Evolutionary conservation across 305 asterid genomes (phyloP).

Genomic region (Fraxinus greggii): DNA sequence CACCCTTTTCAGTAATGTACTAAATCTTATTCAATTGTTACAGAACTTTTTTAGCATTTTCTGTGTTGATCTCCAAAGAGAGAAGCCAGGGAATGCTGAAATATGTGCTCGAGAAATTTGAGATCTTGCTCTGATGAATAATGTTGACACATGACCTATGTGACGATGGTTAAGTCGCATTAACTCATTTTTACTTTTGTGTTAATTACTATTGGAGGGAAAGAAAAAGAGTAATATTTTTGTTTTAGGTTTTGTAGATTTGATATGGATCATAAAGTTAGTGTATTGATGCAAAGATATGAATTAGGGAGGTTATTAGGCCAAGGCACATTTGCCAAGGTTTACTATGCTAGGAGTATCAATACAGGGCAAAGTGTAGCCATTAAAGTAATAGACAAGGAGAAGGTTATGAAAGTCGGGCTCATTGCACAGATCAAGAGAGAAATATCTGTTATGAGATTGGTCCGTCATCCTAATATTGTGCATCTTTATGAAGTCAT

Average conservation of each 20-base stretch:
- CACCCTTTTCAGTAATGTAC: not conserved
- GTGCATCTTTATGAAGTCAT: slow-evolving; percentile 55
- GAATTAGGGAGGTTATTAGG: slow-evolving; percentile 59
- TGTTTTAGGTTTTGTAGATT: slow-evolving; percentile 20
- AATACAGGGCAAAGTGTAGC: slow-evolving; percentile 52
- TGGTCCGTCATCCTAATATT: slow-evolving; percentile 45
- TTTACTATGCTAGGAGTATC: slow-evolving; percentile 42
- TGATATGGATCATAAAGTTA: slow-evolving; percentile 38
- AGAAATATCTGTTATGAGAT: slow-evolving; percentile 52
- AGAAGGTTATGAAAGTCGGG: slow-evolving; percentile 35
- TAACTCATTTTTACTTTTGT: not conserved
- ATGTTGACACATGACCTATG: slow-evolving; percentile 10
- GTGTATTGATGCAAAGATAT: slow-evolving; percentile 43
- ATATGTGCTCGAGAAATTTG: slow-evolving; percentile 24
- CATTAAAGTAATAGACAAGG: slow-evolving; percentile 54
- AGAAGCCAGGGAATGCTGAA: slow-evolving; percentile 29
- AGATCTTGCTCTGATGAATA: slow-evolving; percentile 21
- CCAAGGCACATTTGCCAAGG: slow-evolving; percentile 60
- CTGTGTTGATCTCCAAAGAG: slow-evolving; percentile 16
- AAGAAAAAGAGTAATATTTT: slow-evolving; percentile 9
- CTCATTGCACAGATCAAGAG: slow-evolving; percentile 44
- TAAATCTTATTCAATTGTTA: not conserved
- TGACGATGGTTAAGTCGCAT: slow-evolving; percentile 35
- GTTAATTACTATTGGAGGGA: slow-evolving; percentile 2
- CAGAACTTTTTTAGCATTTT: slow-evolving; percentile 12